Evolutionary conservation across 352 stramenopile genomes (phyloP).

Genomic region (Phytophthora palmivora): DNA sequence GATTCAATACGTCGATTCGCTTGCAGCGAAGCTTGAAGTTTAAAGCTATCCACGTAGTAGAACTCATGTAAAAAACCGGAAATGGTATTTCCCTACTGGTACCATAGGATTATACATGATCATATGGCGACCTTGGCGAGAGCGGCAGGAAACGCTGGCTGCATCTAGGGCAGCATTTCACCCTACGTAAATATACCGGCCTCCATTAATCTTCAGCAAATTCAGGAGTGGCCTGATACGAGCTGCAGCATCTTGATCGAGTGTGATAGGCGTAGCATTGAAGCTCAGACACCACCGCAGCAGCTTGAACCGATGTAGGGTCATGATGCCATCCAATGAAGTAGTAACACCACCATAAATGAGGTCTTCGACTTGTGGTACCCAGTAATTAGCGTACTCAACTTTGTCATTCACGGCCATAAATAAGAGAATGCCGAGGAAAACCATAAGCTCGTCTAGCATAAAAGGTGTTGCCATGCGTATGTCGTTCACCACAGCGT

Average conservation of each 20-base stretch:
- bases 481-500: not conserved
- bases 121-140: too few relatives aligned
- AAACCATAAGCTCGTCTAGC: not conserved
- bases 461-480: not conserved
- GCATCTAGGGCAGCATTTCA: too few relatives aligned
- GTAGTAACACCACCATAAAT: not conserved
- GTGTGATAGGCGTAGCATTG: too few relatives aligned
- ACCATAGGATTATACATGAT: too few relatives aligned
- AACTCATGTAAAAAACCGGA: constrained; percentile 8
- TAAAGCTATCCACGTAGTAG: not conserved
- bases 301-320: too few relatives aligned
- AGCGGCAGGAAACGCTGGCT: too few relatives aligned
- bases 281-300: too few relatives aligned
- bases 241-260: too few relatives aligned
- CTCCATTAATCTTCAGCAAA: too few relatives aligned
- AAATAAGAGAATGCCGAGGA: not conserved
- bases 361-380: not conserved
- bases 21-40: constrained; percentile 18
- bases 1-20: not conserved
- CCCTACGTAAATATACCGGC: too few relatives aligned
- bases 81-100: constrained; percentile 8
- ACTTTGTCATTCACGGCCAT: not conserved
- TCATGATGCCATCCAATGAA: too few relatives aligned
- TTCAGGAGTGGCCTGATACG: too few relatives aligned
- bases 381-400: not conserved